Percentiles rank a stretch among this genome's conserved stretches.
phyloP scores from a whole-genome alignment of 2,329 filamentous ascomycete genomes.

The Zymoseptoria tritici region DNA sequence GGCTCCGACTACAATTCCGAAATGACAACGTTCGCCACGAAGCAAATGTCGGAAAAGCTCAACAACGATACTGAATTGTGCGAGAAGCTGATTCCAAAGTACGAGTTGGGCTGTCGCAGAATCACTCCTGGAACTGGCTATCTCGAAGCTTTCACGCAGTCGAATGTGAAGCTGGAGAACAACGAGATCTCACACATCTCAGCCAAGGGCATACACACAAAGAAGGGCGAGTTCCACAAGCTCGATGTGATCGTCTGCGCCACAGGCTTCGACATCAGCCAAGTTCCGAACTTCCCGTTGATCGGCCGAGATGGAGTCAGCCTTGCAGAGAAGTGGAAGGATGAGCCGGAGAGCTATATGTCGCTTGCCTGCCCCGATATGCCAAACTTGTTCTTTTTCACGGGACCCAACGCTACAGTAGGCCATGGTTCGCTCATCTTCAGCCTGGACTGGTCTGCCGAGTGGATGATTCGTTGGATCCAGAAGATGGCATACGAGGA shows the following conservation, averaged over 20 bases:
- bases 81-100: slow-evolving; percentile 40
- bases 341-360: slow-evolving; percentile 24
- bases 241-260: slow-evolving; percentile 43
- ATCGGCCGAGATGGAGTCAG: slow-evolving; percentile 31
- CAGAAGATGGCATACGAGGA: slow-evolving; percentile 18
- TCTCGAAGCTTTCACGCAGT: slow-evolving; percentile 40
- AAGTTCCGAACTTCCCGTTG: slow-evolving; percentile 28
- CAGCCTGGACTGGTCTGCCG: slow-evolving; percentile 23
- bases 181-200: slow-evolving; percentile 34
- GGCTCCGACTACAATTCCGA: slow-evolving; percentile 42
- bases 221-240: slow-evolving; percentile 31
- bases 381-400: slow-evolving; percentile 27
- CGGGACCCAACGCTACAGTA: slow-evolving; percentile 17
- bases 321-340: slow-evolving; percentile 22
- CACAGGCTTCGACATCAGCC: slow-evolving; percentile 34
- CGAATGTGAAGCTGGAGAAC: slow-evolving; percentile 40
- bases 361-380: slow-evolving; percentile 22
- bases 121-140: slow-evolving; percentile 45
- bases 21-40: slow-evolving; percentile 41
- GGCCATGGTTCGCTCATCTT: slow-evolving; percentile 20
- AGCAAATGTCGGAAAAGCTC: slow-evolving; percentile 48
- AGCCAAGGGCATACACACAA: slow-evolving; percentile 31
- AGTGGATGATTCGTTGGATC: slow-evolving; percentile 42
- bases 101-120: slow-evolving; percentile 41
- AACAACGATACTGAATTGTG: slow-evolving; percentile 48